Evolutionary conservation across 2,329 filamentous ascomycete species (phyloP).

Genomic region (Aspergillus sp.): DNA sequence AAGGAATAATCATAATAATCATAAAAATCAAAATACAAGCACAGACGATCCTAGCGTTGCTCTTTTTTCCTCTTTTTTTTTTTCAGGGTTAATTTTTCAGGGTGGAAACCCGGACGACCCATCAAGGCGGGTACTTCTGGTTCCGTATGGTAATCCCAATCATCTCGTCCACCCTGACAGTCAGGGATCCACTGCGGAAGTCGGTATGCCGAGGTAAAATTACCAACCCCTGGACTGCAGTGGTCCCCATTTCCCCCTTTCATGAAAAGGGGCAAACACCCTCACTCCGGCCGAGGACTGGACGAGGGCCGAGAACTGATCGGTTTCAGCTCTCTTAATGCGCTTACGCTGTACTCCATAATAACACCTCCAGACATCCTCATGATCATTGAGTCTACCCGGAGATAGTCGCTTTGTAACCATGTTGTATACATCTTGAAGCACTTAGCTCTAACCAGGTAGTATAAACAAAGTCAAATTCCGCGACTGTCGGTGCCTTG

Average conservation of each 20-base stretch:
- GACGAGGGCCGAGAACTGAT: background rate
- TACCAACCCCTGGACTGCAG: slow-evolving; percentile 7
- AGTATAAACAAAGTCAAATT: too few relatives aligned
- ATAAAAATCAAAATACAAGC: background rate
- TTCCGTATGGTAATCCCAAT: background rate
- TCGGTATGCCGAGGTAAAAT: slow-evolving; percentile 5
- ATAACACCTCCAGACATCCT: too few relatives aligned
- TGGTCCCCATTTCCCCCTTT: background rate
- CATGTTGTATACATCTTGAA: too few relatives aligned
- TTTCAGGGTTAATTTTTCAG: background rate
- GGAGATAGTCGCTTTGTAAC: too few relatives aligned
- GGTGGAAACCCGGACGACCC: background rate
- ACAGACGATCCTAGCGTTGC: background rate
- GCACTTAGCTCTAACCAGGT: too few relatives aligned
- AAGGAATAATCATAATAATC: background rate
- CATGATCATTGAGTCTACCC: too few relatives aligned
- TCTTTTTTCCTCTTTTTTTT: background rate
- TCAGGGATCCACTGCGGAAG: background rate
- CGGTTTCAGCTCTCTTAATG: background rate
- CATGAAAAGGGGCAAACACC: background rate
- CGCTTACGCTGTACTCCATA: too few relatives aligned
- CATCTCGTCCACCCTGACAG: background rate
- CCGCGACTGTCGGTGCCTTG: too few relatives aligned
- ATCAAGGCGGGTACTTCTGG: background rate
- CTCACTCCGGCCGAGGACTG: background rate